These are phyloP conservation scores for Metschnikowia dekortorum DNA, from an alignment of 805 yeast species.

Conservation along the genomic window DNA sequence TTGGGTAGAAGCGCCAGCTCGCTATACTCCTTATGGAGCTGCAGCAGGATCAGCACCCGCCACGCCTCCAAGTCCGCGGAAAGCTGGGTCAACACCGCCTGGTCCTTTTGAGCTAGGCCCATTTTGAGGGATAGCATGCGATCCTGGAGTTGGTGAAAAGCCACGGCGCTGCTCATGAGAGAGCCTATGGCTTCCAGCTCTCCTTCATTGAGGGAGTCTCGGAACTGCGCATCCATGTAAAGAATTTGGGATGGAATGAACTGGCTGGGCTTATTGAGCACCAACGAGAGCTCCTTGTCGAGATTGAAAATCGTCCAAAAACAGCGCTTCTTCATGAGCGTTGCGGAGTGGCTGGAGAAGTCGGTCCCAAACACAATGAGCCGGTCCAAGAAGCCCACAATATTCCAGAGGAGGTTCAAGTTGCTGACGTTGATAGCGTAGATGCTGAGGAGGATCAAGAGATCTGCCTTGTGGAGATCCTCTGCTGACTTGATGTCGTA, in stretches of 20 bases:
- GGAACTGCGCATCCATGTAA: constrained; percentile 13
- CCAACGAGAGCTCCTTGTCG: constrained; percentile 36
- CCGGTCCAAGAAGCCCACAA: constrained; percentile 33
- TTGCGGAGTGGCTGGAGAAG: constrained; percentile 6
- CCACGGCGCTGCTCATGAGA: constrained; percentile 22
- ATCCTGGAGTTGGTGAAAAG: constrained; percentile 23
- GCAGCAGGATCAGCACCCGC: constrained; percentile 28
- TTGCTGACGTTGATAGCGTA: constrained; percentile 28
- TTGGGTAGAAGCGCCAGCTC: constrained; percentile 29
- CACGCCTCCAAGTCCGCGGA: constrained; percentile 36
- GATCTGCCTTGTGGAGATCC: constrained; percentile 24
- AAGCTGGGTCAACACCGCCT: constrained; percentile 13
- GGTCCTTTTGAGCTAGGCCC: constrained; percentile 7
- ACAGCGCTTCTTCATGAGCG: constrained; percentile 15
- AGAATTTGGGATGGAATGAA: constrained; percentile 25
- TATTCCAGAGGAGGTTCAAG: constrained; percentile 28
- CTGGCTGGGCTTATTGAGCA: constrained; percentile 33
- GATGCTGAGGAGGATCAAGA: constrained; percentile 30
- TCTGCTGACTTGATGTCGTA: constrained; percentile 24
- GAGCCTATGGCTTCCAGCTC: constrained; percentile 21
- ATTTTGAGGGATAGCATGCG: constrained; percentile 19
- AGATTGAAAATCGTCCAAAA: constrained; percentile 38
- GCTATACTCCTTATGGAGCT: constrained; percentile 24
- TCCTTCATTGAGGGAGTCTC: constrained; percentile 14
- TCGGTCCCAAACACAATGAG: constrained; percentile 16